Conservation (phyloP, 768 basidiomycete genomes). For the Leccinum rimulosum region DNA sequence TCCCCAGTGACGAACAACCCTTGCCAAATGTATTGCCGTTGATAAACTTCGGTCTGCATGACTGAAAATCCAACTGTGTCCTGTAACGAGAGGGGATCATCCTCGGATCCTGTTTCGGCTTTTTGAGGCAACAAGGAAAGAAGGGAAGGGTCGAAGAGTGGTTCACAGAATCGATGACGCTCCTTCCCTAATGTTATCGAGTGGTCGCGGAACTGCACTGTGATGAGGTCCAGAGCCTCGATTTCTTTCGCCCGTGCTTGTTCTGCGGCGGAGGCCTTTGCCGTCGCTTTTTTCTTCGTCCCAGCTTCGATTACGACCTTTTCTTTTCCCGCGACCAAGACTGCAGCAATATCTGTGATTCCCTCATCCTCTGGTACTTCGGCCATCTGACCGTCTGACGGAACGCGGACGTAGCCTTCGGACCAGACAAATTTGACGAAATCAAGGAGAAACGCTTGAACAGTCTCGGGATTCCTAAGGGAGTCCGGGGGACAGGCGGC, state of each 20-base stretch:
- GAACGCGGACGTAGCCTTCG: conserved; percentile 68
- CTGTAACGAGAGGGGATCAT: conserved; percentile 49
- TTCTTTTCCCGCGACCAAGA: conserved; percentile 88
- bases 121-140: conserved; percentile 38
- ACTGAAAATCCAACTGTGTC: conserved; percentile 68
- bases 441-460: conserved; percentile 54
- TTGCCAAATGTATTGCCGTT: conserved; percentile 71
- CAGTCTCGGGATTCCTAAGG: conserved; percentile 43
- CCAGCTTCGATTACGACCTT: conserved; percentile 84
- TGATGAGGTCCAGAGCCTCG: conserved; percentile 79
- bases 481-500: conserved; percentile 54
- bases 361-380: conserved; percentile 73
- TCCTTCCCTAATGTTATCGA: conserved; percentile 81
- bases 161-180: conserved; percentile 88
- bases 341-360: conserved; percentile 85
- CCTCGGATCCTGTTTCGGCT: conserved; percentile 23
- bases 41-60: conserved; percentile 56
- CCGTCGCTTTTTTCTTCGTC: conserved; percentile 72
- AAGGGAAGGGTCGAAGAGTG: conserved; percentile 73
- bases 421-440: conserved; percentile 63
- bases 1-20: conserved; percentile 82
- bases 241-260: conserved; percentile 80
- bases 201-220: conserved; percentile 67
- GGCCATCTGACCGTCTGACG: conserved; percentile 70
- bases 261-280: conserved; percentile 73